Evolutionary conservation across 768 basidiomycete genomes (phyloP).

Genomic region (Nevesoporus exiguus): DNA sequence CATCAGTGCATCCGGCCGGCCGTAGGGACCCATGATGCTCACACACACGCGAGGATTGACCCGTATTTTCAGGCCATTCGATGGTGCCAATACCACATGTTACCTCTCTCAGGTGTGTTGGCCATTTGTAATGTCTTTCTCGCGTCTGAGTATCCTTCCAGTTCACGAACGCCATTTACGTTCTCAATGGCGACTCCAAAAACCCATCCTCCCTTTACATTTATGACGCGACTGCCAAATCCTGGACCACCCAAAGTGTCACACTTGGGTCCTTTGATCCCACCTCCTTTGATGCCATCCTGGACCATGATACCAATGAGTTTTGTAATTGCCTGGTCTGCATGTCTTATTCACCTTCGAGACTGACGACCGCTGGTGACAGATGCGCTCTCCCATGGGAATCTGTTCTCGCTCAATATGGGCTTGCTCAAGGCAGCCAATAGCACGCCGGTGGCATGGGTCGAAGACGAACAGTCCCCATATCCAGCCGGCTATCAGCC

Average conservation of each 20-base stretch:
- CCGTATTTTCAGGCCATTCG: slow-evolving; percentile 50
- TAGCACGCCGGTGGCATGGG: slow-evolving; percentile 59
- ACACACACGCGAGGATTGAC: neutral
- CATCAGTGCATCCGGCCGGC: slow-evolving; percentile 71
- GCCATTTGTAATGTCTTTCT: neutral
- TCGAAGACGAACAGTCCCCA: slow-evolving; percentile 51
- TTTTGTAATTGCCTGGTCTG: slow-evolving; percentile 51
- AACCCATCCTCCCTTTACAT: slow-evolving; percentile 74
- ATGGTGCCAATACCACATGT: slow-evolving; percentile 61
- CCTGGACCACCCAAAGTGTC: slow-evolving; percentile 76
- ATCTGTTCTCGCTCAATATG: slow-evolving; percentile 72
- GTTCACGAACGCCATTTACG: slow-evolving; percentile 85
- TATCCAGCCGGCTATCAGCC: slow-evolving; percentile 62
- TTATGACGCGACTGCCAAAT: slow-evolving; percentile 65
- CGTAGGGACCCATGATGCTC: slow-evolving; percentile 47
- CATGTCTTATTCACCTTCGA: neutral
- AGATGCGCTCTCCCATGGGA: slow-evolving; percentile 69
- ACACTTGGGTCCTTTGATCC: slow-evolving; percentile 57
- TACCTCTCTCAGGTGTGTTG: slow-evolving; percentile 62
- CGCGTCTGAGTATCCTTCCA: slow-evolving; percentile 32
- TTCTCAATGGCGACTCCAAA: slow-evolving; percentile 70
- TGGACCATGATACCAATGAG: slow-evolving; percentile 94
- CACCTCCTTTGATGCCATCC: slow-evolving; percentile 61
- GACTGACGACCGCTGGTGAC: slow-evolving; percentile 1
- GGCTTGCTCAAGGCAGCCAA: slow-evolving; percentile 58